phyloP scores from a whole-genome alignment of 106 monocot species.

The Dendrobium nobile region DNA sequence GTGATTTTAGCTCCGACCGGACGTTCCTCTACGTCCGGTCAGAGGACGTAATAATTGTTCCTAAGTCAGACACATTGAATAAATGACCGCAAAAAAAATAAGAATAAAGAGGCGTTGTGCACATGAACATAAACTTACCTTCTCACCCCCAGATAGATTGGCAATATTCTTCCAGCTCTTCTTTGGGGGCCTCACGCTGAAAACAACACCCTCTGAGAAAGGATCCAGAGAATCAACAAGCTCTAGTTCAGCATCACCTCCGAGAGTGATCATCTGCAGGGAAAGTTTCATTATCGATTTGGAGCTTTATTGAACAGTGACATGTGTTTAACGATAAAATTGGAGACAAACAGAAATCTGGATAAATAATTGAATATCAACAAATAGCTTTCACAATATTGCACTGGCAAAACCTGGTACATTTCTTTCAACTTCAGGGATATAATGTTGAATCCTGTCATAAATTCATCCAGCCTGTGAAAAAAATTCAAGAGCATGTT shows the following conservation, averaged over 20 bases:
- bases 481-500: constrained; percentile 3
- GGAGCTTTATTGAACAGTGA: not conserved
- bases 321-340: not conserved
- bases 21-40: too few species aligned
- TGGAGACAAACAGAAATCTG: not conserved
- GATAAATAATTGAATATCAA: not conserved
- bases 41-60: too few species aligned
- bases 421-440: constrained; percentile 97
- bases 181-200: constrained; percentile 96
- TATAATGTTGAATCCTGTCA: constrained; percentile 95
- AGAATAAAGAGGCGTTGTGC: not conserved
- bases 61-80: too few species aligned
- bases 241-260: constrained; percentile 97
- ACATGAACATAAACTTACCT: constrained; percentile 31
- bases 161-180: constrained; percentile 99
- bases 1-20: too few species aligned
- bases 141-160: constrained; percentile 95
- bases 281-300: not conserved
- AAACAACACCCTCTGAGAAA: constrained; percentile 97
- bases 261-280: constrained; percentile 92
- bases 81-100: not conserved
- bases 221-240: constrained; percentile 99
- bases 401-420: constrained; percentile 67
- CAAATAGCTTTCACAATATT: constrained; percentile 2
- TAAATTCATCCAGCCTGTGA: constrained; percentile 89